phyloP scores from a whole-genome alignment of 2,329 filamentous ascomycete genomes.

The Nemania sp. region DNA sequence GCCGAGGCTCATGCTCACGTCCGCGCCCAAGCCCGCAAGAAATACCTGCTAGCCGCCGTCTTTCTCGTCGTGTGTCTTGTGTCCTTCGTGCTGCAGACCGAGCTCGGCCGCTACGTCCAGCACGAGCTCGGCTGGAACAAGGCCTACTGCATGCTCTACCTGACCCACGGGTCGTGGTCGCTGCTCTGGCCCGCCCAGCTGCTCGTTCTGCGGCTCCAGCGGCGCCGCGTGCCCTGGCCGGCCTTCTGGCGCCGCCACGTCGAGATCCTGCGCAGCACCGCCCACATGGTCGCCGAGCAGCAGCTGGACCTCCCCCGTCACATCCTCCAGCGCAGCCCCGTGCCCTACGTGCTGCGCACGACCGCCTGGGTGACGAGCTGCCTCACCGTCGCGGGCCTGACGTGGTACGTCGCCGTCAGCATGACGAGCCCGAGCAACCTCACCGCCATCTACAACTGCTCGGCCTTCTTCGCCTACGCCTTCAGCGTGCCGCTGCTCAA shows the following conservation, averaged over 20 bases:
- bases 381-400: constrained; percentile 86
- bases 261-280: constrained; percentile 56
- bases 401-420: constrained; percentile 95
- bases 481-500: constrained; percentile 90
- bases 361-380: constrained; percentile 83
- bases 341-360: constrained; percentile 75
- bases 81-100: constrained; percentile 91
- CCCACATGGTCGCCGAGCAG: constrained; percentile 83
- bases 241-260: constrained; percentile 77
- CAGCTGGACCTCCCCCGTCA: constrained; percentile 67
- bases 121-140: constrained; percentile 93
- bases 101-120: constrained; percentile 94
- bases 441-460: constrained; percentile 99
- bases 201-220: constrained; percentile 76
- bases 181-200: constrained; percentile 88
- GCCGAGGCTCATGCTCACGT: constrained; percentile 62
- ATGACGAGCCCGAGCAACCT: constrained; percentile 91
- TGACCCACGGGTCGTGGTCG: constrained; percentile 94
- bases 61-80: constrained; percentile 84
- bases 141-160: constrained; percentile 99
- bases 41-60: constrained; percentile 84
- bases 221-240: constrained; percentile 76
- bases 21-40: constrained; percentile 66
- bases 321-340: constrained; percentile 46
- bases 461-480: constrained; percentile 96